phyloP scores from a whole-genome alignment of 108 stramenopile genomes.

The Pseudonitzschia multiseries region DNA sequence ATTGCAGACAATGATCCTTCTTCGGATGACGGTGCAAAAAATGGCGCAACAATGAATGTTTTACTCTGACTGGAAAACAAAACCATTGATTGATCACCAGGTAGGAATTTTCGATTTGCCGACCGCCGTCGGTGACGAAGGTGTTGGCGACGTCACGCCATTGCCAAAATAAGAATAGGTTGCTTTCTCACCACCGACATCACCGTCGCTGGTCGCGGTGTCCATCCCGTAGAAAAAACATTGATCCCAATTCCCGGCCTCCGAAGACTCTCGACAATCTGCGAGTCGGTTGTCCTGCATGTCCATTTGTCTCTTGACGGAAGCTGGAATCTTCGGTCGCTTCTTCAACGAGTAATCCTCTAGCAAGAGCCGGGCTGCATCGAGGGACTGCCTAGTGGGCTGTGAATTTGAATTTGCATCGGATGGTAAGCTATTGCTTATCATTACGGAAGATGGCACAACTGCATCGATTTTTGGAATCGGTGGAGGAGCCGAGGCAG shows the following conservation, averaged over 20 bases:
- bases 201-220: no score
- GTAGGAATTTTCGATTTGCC: slow-evolving; percentile 12
- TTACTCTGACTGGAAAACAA: not conserved
- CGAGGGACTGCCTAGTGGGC: not conserved
- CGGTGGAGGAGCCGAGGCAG: not conserved
- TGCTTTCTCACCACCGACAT: not conserved
- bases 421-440: not conserved
- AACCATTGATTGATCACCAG: not conserved
- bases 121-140: not conserved
- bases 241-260: slow-evolving; percentile 32
- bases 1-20: no score
- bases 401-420: not conserved
- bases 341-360: not conserved
- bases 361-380: slow-evolving; percentile 6
- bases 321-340: not conserved
- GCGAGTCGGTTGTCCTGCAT: slow-evolving; percentile 23
- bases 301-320: slow-evolving; percentile 15
- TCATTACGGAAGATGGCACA: not conserved
- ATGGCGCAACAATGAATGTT: no score
- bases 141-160: not conserved
- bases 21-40: no score
- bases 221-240: slow-evolving; percentile 34
- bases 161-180: not conserved
- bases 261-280: slow-evolving; percentile 12
- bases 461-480: not conserved